A percentile compares a stretch with the other conserved stretches of the same genome.
Conservation (phyloP, 139 green algal species). For the Picochlorum sp. region DNA sequence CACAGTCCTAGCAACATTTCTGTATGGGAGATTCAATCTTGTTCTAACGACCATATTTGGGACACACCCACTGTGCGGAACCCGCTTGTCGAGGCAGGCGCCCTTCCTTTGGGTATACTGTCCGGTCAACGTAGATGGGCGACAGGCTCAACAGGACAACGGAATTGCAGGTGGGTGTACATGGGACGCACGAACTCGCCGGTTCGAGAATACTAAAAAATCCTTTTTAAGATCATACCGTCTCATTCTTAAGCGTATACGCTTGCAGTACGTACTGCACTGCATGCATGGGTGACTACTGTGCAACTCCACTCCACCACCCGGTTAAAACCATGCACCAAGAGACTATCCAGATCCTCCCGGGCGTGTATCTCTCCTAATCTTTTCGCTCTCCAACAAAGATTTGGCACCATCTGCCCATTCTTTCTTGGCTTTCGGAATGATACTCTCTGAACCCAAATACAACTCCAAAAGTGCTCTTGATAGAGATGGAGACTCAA, state of each 20-base stretch:
- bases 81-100: conserved; percentile 1
- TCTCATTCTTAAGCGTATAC: too few species aligned
- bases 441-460: conserved; percentile 14
- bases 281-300: too few species aligned
- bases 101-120: too few species aligned
- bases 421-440: conserved; percentile 25
- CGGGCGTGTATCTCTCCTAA: conserved; percentile 24
- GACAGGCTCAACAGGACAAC: too few species aligned
- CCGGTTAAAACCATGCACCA: not conserved
- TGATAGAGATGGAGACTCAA: conserved; percentile 47
- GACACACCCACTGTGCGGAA: conserved; percentile 1
- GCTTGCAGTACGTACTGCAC: too few species aligned
- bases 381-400: conserved; percentile 25
- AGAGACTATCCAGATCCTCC: conserved; percentile 21
- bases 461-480: conserved; percentile 67
- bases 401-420: conserved; percentile 18
- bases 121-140: too few species aligned
- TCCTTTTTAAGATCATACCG: not conserved
- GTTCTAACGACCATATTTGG: not conserved
- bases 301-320: not conserved
- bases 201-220: not conserved
- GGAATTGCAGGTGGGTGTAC: not conserved
- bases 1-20: not conserved
- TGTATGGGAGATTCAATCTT: not conserved
- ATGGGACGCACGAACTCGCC: not conserved